Evolutionary conservation across 768 basidiomycete genomes (phyloP).

Genomic region (Pleurotus cornucopiae): DNA sequence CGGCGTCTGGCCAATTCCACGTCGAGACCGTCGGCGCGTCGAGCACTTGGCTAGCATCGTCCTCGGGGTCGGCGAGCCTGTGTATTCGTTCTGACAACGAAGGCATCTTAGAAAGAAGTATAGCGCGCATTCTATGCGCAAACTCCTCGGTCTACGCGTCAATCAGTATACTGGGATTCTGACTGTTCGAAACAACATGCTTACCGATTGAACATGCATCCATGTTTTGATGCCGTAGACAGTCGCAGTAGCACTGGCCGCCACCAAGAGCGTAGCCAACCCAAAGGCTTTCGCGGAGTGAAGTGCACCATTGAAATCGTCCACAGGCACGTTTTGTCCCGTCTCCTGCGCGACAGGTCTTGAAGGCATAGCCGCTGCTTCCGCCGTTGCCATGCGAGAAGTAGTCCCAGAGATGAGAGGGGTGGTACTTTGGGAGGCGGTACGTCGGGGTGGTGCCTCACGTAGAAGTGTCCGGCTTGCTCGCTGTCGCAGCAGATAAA

Average conservation of each 20-base stretch:
- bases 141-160: slow-evolving; percentile 51
- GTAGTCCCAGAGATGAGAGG: neutral
- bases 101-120: slow-evolving; percentile 44
- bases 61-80: slow-evolving; percentile 30
- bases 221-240: slow-evolving; percentile 46
- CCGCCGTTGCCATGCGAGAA: neutral
- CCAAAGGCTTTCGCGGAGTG: slow-evolving; percentile 61
- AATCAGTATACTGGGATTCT: neutral
- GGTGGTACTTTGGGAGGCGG: slow-evolving; percentile 9
- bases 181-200: slow-evolving; percentile 18
- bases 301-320: slow-evolving; percentile 45
- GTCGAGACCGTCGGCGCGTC: slow-evolving; percentile 16
- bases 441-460: neutral
- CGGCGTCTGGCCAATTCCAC: slow-evolving; percentile 53
- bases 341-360: too few species aligned
- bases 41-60: slow-evolving; percentile 15
- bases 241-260: slow-evolving; percentile 37
- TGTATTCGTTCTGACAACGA: slow-evolving; percentile 49
- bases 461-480: neutral
- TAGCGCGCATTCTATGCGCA: slow-evolving; percentile 48
- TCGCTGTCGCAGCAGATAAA: slow-evolving; percentile 4
- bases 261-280: slow-evolving; percentile 59
- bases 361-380: neutral
- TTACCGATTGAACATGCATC: slow-evolving; percentile 54
- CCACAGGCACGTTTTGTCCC: slow-evolving; percentile 6